Conservation (phyloP, 192 early-diverging fungal species). For the Umbelopsis sp. region DNA sequence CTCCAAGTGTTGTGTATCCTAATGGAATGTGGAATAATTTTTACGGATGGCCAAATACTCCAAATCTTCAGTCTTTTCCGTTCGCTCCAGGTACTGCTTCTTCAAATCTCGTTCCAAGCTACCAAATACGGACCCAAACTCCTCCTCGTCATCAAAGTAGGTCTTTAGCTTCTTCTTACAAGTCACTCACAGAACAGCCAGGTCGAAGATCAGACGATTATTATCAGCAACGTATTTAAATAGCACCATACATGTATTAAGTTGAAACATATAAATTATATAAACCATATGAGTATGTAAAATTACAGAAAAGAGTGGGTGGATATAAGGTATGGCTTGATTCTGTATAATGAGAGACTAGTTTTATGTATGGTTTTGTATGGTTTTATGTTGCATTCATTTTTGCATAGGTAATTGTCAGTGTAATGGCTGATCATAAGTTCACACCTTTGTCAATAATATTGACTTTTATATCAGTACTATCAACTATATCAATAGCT, state of each 20-base stretch:
- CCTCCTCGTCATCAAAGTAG: background rate
- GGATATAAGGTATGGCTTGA: too few species aligned
- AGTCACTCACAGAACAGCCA: background rate
- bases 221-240: constrained; percentile 2
- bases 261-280: too few species aligned
- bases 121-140: background rate
- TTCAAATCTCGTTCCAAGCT: background rate
- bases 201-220: background rate
- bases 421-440: too few species aligned
- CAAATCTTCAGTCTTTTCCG: background rate
- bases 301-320: too few species aligned
- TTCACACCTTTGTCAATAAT: too few species aligned
- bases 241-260: background rate
- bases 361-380: too few species aligned
- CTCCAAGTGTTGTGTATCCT: background rate
- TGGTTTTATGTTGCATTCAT: too few species aligned
- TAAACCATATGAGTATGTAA: too few species aligned
- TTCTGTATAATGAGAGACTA: too few species aligned
- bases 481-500: background rate
- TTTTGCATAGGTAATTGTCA: too few species aligned
- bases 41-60: background rate
- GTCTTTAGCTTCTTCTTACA: background rate
- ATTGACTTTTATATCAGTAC: too few species aligned
- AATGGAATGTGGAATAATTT: background rate
- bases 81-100: background rate